These are phyloP conservation scores for Xylaria scruposa DNA, from an alignment of 495 filamentous ascomycete genomes.

Conservation along the genomic window DNA sequence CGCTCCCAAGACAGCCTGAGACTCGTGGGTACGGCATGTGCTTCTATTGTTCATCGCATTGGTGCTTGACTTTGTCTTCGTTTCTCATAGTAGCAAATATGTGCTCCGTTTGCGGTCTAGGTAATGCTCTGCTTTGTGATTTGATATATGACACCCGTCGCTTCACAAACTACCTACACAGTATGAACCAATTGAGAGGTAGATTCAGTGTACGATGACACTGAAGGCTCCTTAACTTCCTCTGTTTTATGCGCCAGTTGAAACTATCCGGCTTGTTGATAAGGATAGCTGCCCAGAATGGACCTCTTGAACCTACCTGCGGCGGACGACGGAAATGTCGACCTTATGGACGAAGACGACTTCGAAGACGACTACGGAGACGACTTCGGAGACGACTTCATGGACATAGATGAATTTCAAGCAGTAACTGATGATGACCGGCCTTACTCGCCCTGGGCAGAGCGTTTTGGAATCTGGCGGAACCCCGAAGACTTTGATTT, in stretches of 20 bases:
- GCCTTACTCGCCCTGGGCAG: slow-evolving; percentile 19
- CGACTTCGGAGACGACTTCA: too few relatives aligned
- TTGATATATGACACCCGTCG: neutral
- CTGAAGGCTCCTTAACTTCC: neutral
- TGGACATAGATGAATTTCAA: too few relatives aligned
- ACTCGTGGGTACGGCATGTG: neutral
- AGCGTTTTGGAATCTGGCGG: neutral
- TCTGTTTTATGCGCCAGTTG: neutral
- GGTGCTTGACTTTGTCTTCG: slow-evolving; percentile 6
- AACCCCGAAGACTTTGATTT: neutral
- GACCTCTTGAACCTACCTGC: neutral
- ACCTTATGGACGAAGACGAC: too few relatives aligned
- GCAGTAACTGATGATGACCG: neutral
- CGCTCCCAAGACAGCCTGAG: neutral
- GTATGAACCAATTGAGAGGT: neutral
- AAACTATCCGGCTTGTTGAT: too few relatives aligned
- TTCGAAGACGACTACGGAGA: too few relatives aligned
- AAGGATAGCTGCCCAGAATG: neutral
- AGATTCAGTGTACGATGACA: neutral
- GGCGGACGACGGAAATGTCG: too few relatives aligned
- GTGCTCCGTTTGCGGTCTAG: slow-evolving; percentile 17
- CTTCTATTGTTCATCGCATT: neutral
- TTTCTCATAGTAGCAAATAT: neutral
- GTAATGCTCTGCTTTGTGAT: slow-evolving; percentile 18
- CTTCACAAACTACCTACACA: neutral